These are phyloP conservation scores for Triticum urartu DNA, from an alignment of 176 grass and related monocot genomes.

Conservation along the genomic window DNA sequence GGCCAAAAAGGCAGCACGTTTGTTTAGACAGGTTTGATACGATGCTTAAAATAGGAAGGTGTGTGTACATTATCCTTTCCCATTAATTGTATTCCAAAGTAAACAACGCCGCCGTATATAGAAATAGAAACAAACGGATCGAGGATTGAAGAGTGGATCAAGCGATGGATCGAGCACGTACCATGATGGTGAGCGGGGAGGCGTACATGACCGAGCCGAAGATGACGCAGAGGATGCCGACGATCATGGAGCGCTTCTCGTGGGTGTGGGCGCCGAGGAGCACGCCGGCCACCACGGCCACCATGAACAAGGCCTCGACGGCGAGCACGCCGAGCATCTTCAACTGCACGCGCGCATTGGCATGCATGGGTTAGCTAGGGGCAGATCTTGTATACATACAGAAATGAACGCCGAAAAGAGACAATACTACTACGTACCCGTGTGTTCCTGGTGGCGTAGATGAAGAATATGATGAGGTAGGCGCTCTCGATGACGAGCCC, in stretches of 20 bases:
- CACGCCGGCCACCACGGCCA: slow-evolving; percentile 39
- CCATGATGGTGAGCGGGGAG: slow-evolving; percentile 67
- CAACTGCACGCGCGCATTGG: slow-evolving; percentile 23
- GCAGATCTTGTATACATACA: not conserved
- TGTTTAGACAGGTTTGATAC: not conserved
- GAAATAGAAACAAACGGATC: not conserved
- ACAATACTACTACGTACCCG: slow-evolving; percentile 30
- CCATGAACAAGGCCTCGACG: slow-evolving; percentile 47
- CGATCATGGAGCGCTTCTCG: slow-evolving; percentile 52
- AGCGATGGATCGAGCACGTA: slow-evolving; percentile 23
- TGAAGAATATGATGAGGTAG: slow-evolving; percentile 70
- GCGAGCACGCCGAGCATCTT: slow-evolving; percentile 38
- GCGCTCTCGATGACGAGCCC: slow-evolving; percentile 56
- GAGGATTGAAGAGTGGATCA: not conserved
- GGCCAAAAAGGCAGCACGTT: not conserved
- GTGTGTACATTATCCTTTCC: not conserved
- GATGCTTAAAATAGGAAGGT: not conserved
- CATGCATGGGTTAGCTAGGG: not conserved
- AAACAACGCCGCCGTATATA: not conserved
- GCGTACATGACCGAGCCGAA: slow-evolving; percentile 64
- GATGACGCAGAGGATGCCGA: slow-evolving; percentile 59
- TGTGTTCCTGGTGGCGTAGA: slow-evolving; percentile 30
- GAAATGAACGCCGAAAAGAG: not conserved
- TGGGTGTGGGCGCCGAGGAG: slow-evolving; percentile 45
- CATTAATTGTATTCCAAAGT: not conserved